A percentile compares a stretch with the other conserved stretches of the same genome.
Conservation (phyloP, 2,329 filamentous ascomycete species). For the Alternaria gaisen region DNA sequence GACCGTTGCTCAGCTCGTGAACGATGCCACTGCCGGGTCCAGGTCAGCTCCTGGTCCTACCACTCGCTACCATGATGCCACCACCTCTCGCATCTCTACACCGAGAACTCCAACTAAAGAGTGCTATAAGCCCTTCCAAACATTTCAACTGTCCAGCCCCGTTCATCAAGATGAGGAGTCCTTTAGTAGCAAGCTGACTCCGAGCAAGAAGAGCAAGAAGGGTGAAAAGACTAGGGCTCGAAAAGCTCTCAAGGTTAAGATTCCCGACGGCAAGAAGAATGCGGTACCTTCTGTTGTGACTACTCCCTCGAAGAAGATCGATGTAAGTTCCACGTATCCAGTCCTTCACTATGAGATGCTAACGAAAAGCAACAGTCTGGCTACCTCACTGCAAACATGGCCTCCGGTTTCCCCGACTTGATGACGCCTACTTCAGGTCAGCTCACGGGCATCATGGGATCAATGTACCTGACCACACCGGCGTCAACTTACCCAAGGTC, state of each 20-base stretch:
- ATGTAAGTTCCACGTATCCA: conserved; percentile 14
- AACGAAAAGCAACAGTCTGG: not conserved
- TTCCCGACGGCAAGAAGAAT: conserved; percentile 7
- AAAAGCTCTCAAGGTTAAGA: conserved; percentile 21
- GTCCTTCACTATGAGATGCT: not conserved
- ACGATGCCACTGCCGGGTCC: too few species aligned
- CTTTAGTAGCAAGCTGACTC: not conserved
- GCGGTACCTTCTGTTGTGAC: conserved; percentile 9
- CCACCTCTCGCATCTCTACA: not conserved
- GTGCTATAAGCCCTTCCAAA: rapidly evolving
- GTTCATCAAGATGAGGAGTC: not conserved
- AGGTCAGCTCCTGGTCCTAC: not conserved
- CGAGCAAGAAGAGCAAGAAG: not conserved
- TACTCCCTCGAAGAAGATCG: conserved; percentile 10
- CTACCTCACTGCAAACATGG: not conserved
- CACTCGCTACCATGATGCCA: not conserved
- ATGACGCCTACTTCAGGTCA: not conserved
- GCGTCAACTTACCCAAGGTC: not conserved
- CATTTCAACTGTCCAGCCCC: not conserved
- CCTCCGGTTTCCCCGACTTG: not conserved
- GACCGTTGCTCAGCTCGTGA: not conserved
- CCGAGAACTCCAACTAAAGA: not conserved
- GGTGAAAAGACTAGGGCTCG: conserved; percentile 9
- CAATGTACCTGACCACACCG: not conserved
- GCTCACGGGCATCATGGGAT: not conserved